Percentiles rank a stretch among this genome's conserved stretches.
Conservation (phyloP, 108 stramenopile species). For the Stephanodiscus minutulus region DNA sequence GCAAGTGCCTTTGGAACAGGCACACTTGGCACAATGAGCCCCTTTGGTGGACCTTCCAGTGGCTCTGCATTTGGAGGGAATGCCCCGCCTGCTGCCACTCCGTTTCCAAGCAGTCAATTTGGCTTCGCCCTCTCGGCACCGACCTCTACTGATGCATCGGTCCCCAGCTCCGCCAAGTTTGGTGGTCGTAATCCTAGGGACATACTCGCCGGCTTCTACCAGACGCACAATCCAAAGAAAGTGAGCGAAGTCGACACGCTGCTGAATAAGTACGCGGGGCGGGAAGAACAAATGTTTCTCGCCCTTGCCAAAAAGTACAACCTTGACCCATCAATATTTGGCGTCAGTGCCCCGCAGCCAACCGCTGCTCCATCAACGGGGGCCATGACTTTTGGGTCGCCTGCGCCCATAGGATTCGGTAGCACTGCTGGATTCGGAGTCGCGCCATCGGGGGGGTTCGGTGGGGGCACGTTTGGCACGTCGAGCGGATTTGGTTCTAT, state of each 20-base stretch:
- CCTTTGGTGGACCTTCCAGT: not conserved
- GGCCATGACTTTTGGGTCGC: constrained; percentile 30
- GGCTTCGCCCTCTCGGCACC: constrained; percentile 3
- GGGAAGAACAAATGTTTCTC: constrained; percentile 79
- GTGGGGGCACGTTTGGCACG: constrained; percentile 29
- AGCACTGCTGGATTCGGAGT: constrained; percentile 48
- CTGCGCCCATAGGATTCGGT: constrained; percentile 21
- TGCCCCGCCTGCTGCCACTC: constrained; percentile 16
- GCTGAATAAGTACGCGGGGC: constrained; percentile 76
- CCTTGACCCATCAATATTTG: constrained; percentile 76
- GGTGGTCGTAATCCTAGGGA: constrained; percentile 68
- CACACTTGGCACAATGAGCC: not conserved
- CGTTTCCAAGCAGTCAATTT: constrained; percentile 1
- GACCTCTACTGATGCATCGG: not conserved
- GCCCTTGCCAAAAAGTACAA: constrained; percentile 88
- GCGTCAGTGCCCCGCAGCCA: constrained; percentile 43
- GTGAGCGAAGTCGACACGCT: constrained; percentile 79
- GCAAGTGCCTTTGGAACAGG: constrained; percentile 16
- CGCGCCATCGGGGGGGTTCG: constrained; percentile 57
- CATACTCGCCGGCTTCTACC: constrained; percentile 72
- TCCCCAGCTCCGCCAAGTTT: constrained; percentile 19
- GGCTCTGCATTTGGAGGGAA: not conserved
- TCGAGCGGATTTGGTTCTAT: constrained; percentile 37
- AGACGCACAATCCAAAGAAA: constrained; percentile 77
- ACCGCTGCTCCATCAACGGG: constrained; percentile 19